Conservation (phyloP, 345 rosid species). For the Xanthoceras sorbifolium region DNA sequence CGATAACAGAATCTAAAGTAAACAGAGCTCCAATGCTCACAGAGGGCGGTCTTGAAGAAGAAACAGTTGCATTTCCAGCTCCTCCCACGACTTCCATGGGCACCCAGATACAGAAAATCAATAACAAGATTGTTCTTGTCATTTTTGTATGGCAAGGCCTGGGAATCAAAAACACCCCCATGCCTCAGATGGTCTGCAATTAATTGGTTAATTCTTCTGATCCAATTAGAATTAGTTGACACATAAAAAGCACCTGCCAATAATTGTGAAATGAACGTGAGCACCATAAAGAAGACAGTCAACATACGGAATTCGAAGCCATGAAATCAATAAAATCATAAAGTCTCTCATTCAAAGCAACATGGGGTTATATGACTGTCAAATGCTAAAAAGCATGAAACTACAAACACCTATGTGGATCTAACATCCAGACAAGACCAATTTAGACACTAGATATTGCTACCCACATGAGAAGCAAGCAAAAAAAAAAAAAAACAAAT, state of each 20-base stretch:
- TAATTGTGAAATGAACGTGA: constrained; percentile 14
- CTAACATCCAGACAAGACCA: not conserved
- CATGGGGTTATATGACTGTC: not conserved
- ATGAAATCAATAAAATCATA: constrained; percentile 8
- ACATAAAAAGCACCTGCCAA: constrained; percentile 23
- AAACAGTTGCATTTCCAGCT: constrained; percentile 40
- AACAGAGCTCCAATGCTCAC: constrained; percentile 73
- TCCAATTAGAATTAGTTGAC: constrained; percentile 23
- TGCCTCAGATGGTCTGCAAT: constrained; percentile 25
- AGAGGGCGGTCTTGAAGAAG: constrained; percentile 46
- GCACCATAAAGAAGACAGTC: constrained; percentile 15
- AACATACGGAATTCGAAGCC: not conserved
- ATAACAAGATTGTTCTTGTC: constrained; percentile 31
- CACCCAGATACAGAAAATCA: constrained; percentile 41
- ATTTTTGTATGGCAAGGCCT: constrained; percentile 12
- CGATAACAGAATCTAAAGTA: constrained; percentile 72
- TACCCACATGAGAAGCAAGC: not conserved
- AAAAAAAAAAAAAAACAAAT: not conserved
- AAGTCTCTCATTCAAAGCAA: not conserved
- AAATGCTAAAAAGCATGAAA: not conserved
- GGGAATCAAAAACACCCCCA: constrained; percentile 35
- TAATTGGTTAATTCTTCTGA: constrained; percentile 22
- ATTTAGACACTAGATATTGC: constrained; percentile 1
- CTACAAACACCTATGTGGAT: not conserved
- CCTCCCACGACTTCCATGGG: constrained; percentile 37